These are phyloP conservation scores for maize (Zea mays) DNA, from an alignment of 176 grass and related monocot species.

Conservation along the genomic window Zm-B73-REFERENCE-NAM-5.0 NC_050100.1:143088501-143089000, in stretches of 20 bases:
- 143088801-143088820: conserved; percentile 23
- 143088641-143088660: background rate
- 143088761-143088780: conserved; percentile 45
- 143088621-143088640: conserved; percentile 52
- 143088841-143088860: conserved; percentile 5
- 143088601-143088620: conserved; percentile 83
- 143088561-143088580: conserved; percentile 97
- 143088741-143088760: conserved; percentile 50
- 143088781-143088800: conserved; percentile 33
- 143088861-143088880: conserved; percentile 33
- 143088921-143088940: conserved; percentile 90
- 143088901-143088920: conserved; percentile 68
- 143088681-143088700: conserved; percentile 25
- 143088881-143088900: conserved; percentile 52
- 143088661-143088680: conserved; percentile 25
- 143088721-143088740: conserved; percentile 53
- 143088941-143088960: conserved; percentile 87
- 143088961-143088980: conserved; percentile 95
- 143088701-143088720: conserved; percentile 61
- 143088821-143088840: conserved; percentile 15
- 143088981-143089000: conserved; percentile 82
- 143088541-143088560: conserved; percentile 98
- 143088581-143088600: conserved; percentile 90
- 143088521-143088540: conserved; percentile 73
- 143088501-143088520: conserved; percentile 84